A percentile compares a stretch with the other conserved stretches of the same genome.
These are phyloP conservation scores for Agastache rugosa DNA, from an alignment of 257 asterid genomes.

Conservation along the genomic window DNA sequence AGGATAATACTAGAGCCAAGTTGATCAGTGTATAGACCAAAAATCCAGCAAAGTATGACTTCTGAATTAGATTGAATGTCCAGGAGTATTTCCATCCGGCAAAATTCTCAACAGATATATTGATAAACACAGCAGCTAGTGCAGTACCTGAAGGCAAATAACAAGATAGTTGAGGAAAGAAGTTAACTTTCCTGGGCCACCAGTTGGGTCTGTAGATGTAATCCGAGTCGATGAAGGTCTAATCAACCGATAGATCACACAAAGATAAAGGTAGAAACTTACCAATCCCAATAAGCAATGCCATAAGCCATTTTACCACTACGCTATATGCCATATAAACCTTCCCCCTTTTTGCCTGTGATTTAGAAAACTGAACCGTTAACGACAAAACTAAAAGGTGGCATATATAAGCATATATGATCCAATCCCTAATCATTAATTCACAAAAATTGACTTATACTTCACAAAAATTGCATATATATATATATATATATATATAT, in stretches of 20 bases:
- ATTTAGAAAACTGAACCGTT: constrained; percentile 37
- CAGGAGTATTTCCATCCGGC: constrained; percentile 99
- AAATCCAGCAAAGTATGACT: constrained; percentile 90
- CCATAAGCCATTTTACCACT: constrained; percentile 84
- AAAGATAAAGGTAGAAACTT: constrained; percentile 44
- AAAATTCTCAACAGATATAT: constrained; percentile 96
- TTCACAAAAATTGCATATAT: too few species aligned
- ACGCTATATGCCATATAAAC: constrained; percentile 80
- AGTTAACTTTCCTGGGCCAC: constrained; percentile 18
- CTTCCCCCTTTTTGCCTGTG: constrained; percentile 87
- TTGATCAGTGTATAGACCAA: constrained; percentile 79
- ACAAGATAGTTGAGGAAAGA: constrained; percentile 29
- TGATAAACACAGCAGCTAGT: constrained; percentile 94
- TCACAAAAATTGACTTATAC: constrained; percentile 9
- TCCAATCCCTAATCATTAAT: constrained; percentile 18
- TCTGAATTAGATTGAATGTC: constrained; percentile 90
- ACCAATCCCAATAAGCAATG: constrained; percentile 93
- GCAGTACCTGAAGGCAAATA: constrained; percentile 78
- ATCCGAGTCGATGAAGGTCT: background rate
- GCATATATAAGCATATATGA: background rate
- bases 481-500: too few species aligned
- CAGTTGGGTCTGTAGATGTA: background rate
- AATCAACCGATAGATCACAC: background rate
- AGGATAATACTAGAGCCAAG: constrained; percentile 88
- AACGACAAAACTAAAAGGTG: constrained; percentile 7